phyloP scores from a whole-genome alignment of 2,329 filamentous ascomycete species.

The Botrytis squamosa region DNA sequence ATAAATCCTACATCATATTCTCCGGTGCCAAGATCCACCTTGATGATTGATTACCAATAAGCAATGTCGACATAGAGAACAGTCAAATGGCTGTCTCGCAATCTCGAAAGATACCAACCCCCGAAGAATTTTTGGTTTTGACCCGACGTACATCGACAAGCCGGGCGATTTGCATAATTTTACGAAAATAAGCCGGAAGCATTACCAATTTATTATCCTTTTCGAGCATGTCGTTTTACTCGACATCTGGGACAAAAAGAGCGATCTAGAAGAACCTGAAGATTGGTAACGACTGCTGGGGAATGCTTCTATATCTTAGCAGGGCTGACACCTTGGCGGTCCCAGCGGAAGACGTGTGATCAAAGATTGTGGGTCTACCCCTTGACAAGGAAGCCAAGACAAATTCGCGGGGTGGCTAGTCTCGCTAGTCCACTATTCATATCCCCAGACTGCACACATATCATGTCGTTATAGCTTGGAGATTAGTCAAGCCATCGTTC shows the following conservation, averaged over 20 bases:
- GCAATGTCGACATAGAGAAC: not conserved
- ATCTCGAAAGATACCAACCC: slow-evolving; percentile 1
- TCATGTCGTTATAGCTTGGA: not conserved
- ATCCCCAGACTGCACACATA: not conserved
- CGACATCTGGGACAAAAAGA: slow-evolving; percentile 1
- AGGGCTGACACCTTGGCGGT: slow-evolving; percentile 15
- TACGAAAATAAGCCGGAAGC: slow-evolving; percentile 22
- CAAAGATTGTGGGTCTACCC: not conserved
- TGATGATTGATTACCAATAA: slow-evolving; percentile 9
- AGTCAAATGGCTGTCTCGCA: not conserved
- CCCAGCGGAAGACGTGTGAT: slow-evolving; percentile 5
- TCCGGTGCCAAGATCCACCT: not conserved
- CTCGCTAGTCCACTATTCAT: not conserved
- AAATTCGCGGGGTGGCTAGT: slow-evolving; percentile 7
- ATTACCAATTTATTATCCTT: slow-evolving; percentile 7
- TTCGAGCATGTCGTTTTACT: not conserved
- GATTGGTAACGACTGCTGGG: not conserved
- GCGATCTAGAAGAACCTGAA: slow-evolving; percentile 2
- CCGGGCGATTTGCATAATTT: slow-evolving; percentile 7
- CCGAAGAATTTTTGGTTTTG: slow-evolving; percentile 7
- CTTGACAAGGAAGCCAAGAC: not conserved
- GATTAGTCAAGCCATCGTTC: not conserved
- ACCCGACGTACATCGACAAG: not conserved
- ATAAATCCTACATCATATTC: not conserved
- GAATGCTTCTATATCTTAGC: not conserved